Conservation (phyloP, 2,329 filamentous ascomycete genomes). For the Cladophialophora yegresii region DNA sequence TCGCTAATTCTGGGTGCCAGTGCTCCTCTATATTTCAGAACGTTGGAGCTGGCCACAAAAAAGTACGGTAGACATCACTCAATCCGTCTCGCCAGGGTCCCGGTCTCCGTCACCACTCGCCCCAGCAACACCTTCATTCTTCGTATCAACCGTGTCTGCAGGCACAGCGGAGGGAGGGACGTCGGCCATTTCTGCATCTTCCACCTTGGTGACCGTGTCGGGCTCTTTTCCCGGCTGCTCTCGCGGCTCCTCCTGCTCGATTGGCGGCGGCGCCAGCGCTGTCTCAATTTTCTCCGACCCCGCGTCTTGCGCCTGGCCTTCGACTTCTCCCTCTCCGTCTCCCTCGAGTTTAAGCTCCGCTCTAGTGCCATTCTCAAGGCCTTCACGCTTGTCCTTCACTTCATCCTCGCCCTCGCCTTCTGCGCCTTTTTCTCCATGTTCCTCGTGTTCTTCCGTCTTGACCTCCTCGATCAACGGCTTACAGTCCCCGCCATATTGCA, state of each 20-base stretch:
- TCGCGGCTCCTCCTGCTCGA: background rate
- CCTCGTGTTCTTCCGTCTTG: slow-evolving; percentile 8
- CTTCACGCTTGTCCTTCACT: slow-evolving; percentile 8
- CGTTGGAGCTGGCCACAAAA: background rate
- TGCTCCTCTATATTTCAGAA: background rate
- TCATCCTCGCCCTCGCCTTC: slow-evolving; percentile 9
- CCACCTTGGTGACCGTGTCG: background rate
- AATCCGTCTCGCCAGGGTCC: slow-evolving; percentile 14
- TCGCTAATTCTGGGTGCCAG: background rate
- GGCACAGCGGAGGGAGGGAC: background rate
- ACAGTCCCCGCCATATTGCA: slow-evolving; percentile 76
- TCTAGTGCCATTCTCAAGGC: background rate
- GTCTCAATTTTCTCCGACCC: background rate
- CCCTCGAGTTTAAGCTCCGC: background rate
- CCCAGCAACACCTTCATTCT: background rate
- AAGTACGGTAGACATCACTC: background rate
- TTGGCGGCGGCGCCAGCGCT: background rate
- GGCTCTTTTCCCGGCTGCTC: background rate
- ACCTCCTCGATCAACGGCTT: slow-evolving; percentile 41
- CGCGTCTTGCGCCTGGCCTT: background rate
- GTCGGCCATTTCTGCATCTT: slow-evolving; percentile 27
- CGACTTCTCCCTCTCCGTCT: background rate
- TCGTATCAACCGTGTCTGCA: slow-evolving; percentile 7
- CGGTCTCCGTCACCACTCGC: slow-evolving; percentile 8
- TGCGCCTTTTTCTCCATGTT: slow-evolving; percentile 14